Percentiles rank a stretch among this genome's conserved stretches.
These are phyloP conservation scores for Breynia disticha DNA, from an alignment of 441 rosid species.

Conservation along the genomic window DNA sequence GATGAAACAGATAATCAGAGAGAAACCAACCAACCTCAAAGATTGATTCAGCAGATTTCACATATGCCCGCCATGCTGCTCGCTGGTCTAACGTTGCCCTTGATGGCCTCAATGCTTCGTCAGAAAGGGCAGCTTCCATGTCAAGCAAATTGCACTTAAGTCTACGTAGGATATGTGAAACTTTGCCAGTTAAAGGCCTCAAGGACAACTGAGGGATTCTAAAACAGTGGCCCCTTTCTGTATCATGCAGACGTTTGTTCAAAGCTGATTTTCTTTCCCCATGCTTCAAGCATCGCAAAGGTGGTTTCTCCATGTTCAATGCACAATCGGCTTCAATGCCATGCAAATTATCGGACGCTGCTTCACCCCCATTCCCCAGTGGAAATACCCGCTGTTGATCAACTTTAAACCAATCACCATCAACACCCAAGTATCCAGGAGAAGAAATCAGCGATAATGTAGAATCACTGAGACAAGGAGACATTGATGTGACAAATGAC, in stretches of 20 bases:
- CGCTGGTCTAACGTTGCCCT: slow-evolving; percentile 53
- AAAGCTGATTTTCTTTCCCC: slow-evolving; percentile 31
- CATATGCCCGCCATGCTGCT: slow-evolving; percentile 78
- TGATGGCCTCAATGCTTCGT: slow-evolving; percentile 66
- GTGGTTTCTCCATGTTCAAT: slow-evolving; percentile 20
- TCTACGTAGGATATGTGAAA: slow-evolving; percentile 36
- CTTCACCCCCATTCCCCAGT: neutral
- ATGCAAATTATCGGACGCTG: slow-evolving; percentile 24
- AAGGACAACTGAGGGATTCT: slow-evolving; percentile 72
- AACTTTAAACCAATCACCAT: slow-evolving; percentile 24
- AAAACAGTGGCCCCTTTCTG: slow-evolving; percentile 33
- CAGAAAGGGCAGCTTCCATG: slow-evolving; percentile 86
- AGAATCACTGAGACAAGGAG: slow-evolving; percentile 49
- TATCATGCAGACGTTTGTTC: slow-evolving; percentile 18
- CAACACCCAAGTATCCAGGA: slow-evolving; percentile 21
- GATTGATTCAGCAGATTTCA: slow-evolving; percentile 74
- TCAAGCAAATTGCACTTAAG: slow-evolving; percentile 84
- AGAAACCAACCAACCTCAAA: slow-evolving; percentile 51
- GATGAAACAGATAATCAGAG: neutral
- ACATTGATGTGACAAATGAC: slow-evolving; percentile 41
- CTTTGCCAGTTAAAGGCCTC: slow-evolving; percentile 60
- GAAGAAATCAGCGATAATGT: slow-evolving; percentile 26
- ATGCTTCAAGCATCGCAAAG: slow-evolving; percentile 30
- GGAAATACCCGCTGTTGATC: slow-evolving; percentile 12
- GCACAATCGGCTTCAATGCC: slow-evolving; percentile 27